These are phyloP conservation scores for Conringia planisiliqua DNA, from an alignment of 345 rosid genomes.

Conservation along the genomic window DNA sequence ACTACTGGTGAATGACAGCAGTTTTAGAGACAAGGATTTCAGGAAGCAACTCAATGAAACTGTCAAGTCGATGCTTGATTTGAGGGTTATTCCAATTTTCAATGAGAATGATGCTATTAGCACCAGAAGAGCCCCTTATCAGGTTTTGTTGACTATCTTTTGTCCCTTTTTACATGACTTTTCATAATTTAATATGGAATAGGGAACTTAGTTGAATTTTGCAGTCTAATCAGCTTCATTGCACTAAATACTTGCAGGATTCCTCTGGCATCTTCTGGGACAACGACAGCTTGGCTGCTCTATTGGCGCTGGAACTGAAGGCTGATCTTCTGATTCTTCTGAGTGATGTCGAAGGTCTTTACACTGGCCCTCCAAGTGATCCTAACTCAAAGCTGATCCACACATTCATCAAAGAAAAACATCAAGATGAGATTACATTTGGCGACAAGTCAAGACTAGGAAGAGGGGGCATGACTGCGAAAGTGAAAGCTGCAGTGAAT, in stretches of 20 bases:
- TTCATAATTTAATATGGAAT: not conserved
- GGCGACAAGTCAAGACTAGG: constrained; percentile 99
- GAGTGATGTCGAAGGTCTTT: constrained; percentile 98
- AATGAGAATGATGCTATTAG: constrained; percentile 99
- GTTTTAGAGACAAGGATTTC: constrained; percentile 74
- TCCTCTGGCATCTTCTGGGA: constrained; percentile 99
- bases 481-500: constrained; percentile 92
- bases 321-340: constrained; percentile 94
- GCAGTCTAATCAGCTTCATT: not conserved
- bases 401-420: constrained; percentile 76
- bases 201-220: not conserved
- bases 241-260: constrained; percentile 54
- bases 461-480: constrained; percentile 99
- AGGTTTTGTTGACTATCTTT: constrained; percentile 47
- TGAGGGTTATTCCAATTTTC: constrained; percentile 84
- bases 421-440: constrained; percentile 83
- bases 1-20: constrained; percentile 88
- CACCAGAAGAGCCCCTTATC: constrained; percentile 97
- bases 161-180: not conserved
- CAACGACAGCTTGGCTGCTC: constrained; percentile 95
- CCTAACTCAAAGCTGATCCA: constrained; percentile 84
- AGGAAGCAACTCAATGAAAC: constrained; percentile 85
- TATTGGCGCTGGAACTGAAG: constrained; percentile 83
- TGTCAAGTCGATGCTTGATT: constrained; percentile 55
- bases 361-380: constrained; percentile 94